Base-by-base conservation (phyloP, 441 rosid genomes). In the Dalechampia spathulata region DNA sequence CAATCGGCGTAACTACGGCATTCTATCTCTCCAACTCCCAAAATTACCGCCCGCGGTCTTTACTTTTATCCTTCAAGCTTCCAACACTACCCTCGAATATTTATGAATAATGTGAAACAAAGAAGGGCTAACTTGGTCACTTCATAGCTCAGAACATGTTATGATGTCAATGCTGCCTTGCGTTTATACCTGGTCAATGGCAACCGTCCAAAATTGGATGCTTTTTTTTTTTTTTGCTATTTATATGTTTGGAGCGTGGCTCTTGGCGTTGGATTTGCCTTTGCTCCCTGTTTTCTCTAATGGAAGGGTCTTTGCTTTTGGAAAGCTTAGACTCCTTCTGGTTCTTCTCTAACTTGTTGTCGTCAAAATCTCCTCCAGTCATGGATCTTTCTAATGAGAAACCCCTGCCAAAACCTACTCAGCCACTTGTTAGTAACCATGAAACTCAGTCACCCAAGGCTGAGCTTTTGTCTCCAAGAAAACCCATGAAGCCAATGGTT, bases 281-380 rank as follows among this genome's bases (percentile, higher is more conserved):
- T 16, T 49, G 49, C 25, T 36, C 38, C n/a, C 39, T 30, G 34
- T n/a, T n/a, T 19, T 20, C 21, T 55, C 39, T 21, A 58, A 78
- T 80, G 86, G 79, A 67, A 38, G 16, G 36, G 32, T 57, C 61
- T 51, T 20, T 49, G 57, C 40, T 69, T 9, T 23, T 74, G 2
- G 72, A 81, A 56, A 66, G 70, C 65, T 53, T 81, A 7, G 80
- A 76, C 60, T 20, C 68, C 38, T 69, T 78, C 14, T 81, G 87
- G 87, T 76, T 70, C 76, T 81, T 74, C 78, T 30, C 64, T 66
- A 70, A 51, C 46, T 49, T 66, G 22, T 47, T 75, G 28, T 60
- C 49, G 1, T 39, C 62, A 55, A 55, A 8, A 30, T 30, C 6
- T 34, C 48, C 53, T 11, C 60, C 54, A 21, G 6, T 43, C 26